A percentile compares a stretch with the other conserved stretches of the same genome.
These are phyloP conservation scores for Yamadazyma takamatsuzukensis DNA, from an alignment of 805 yeast species.

Conservation along the genomic window DNA sequence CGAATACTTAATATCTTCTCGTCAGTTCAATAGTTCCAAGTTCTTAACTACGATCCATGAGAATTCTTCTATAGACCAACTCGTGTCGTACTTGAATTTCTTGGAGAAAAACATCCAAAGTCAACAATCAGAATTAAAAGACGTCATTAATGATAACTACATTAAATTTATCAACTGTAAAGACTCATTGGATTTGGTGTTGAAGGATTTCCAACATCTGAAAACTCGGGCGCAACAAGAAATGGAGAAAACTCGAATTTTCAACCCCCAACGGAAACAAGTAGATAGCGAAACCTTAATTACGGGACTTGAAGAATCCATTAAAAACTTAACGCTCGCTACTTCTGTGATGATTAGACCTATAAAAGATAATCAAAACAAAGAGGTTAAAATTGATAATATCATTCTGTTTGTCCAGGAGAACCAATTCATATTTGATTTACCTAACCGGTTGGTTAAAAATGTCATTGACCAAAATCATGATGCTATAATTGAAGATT, in stretches of 20 bases:
- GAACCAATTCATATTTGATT: constrained; percentile 33
- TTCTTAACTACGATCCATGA: constrained; percentile 34
- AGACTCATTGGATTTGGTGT: constrained; percentile 34
- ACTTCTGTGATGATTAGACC: constrained; percentile 40
- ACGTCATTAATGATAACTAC: constrained; percentile 35
- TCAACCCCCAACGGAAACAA: constrained; percentile 26
- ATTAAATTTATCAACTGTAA: constrained; percentile 34
- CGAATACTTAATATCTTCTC: constrained; percentile 33
- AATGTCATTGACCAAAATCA: constrained; percentile 28
- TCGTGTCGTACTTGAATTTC: constrained; percentile 24
- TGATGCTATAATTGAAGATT: constrained; percentile 33
- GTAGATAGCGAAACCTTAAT: constrained; percentile 21
- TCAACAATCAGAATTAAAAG: constrained; percentile 33
- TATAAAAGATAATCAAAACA: constrained; percentile 33
- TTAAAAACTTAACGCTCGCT: constrained; percentile 35
- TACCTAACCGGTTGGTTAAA: constrained; percentile 29
- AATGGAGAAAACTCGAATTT: constrained; percentile 30
- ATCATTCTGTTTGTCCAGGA: constrained; percentile 33
- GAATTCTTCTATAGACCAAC: constrained; percentile 34
- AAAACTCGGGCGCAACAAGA: constrained; percentile 35
- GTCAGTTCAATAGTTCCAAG: constrained; percentile 31
- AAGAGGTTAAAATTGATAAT: constrained; percentile 28
- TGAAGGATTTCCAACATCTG: constrained; percentile 29
- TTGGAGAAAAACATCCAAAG: constrained; percentile 31
- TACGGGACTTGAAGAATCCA: constrained; percentile 34